Base-by-base conservation (phyloP, 495 filamentous ascomycete species). In the Geoglossum glabrum region DNA sequence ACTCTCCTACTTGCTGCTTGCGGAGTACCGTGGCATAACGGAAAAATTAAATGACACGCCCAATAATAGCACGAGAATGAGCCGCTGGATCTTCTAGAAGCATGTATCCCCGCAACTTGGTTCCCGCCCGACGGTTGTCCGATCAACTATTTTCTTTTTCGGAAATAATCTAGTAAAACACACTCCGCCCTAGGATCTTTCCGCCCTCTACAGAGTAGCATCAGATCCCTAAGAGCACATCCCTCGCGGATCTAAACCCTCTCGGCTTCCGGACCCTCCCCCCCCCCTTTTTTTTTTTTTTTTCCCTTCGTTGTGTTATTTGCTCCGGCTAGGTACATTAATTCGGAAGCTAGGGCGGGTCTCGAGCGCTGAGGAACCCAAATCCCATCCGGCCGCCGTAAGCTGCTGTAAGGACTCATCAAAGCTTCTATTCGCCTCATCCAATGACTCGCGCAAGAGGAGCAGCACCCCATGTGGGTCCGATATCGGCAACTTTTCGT, bases 321-420 rank as follows among this genome's bases (percentile, higher is more conserved):
- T n/a, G n/a, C n/a, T n/a, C n/a, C n/a, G n/a, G n/a, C n/a, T n/a
- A 31, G 49, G 23, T 28, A 52, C 28, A 13, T 52, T 31, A 0
- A 58, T 43, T 26, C 56, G 40, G 30, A 45, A 58, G 57, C 73
- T 70, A 25, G 67, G 60, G 60, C 64, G 70, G 43, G 82, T 85
- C 69, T 85, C 82, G 59, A 86, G 69, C 15, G 75, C 77, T 49
- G 70, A 69, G 56, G 71, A 67, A 57, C 74, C 71, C 54, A 82
- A 50, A 70, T 83, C 75, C 83, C 83, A 86, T 9, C 83, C 81
- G 17, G 54, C 72, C 46, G 61, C 62, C 56, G 49, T 59, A 52
- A 86, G 59, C n/a, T 61, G 65, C 17, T 57, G 57, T 13, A 71
- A 34, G 64, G 70, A 76, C 26, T 60, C 54, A 34, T 69, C 66